Conservation (phyloP, 2,329 filamentous ascomycete species). For the Blumeria graminis region DNA sequence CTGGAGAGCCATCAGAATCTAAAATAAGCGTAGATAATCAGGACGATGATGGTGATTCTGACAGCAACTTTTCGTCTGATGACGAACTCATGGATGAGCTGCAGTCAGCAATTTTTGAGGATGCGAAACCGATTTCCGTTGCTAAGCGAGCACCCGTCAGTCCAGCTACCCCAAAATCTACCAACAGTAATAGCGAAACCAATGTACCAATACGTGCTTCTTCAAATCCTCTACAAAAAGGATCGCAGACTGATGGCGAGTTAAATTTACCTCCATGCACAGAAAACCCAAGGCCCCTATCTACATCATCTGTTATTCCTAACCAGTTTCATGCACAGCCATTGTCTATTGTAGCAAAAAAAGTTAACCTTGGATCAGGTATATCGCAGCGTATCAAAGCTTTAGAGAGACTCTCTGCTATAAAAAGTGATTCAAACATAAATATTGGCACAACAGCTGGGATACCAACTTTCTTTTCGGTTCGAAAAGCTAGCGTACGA, state of each 20-base stretch:
- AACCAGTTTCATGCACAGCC: conserved; percentile 28
- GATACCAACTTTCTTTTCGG: conserved; percentile 33
- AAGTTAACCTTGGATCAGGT: conserved; percentile 63
- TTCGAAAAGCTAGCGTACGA: conserved; percentile 20
- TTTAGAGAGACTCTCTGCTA: conserved; percentile 49
- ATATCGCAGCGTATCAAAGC: conserved; percentile 92
- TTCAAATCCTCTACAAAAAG: conserved; percentile 16
- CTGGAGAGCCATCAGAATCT: conserved; percentile 3
- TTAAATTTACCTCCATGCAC: conserved; percentile 18
- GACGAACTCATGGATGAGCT: conserved; percentile 70
- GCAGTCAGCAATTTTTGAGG: conserved; percentile 54
- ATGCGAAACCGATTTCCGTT: conserved; percentile 59
- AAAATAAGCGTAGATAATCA: too few species aligned
- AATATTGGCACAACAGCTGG: conserved; percentile 17
- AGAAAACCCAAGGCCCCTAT: conserved; percentile 4
- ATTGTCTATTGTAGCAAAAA: conserved; percentile 35
- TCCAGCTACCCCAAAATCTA: conserved; percentile 36
- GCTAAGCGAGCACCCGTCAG: conserved; percentile 24
- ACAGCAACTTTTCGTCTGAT: conserved; percentile 37
- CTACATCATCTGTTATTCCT: conserved; percentile 20
- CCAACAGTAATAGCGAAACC: conserved; percentile 8
- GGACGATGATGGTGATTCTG: conserved; percentile 9
- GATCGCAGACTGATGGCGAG: conserved; percentile 14
- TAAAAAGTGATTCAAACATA: conserved; percentile 13
- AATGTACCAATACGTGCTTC: conserved; percentile 13